Percentiles rank a stretch among this genome's conserved stretches.
These are phyloP conservation scores for Fragaria iinumae DNA, from an alignment of 306 rosid species.

Conservation along the genomic window DNA sequence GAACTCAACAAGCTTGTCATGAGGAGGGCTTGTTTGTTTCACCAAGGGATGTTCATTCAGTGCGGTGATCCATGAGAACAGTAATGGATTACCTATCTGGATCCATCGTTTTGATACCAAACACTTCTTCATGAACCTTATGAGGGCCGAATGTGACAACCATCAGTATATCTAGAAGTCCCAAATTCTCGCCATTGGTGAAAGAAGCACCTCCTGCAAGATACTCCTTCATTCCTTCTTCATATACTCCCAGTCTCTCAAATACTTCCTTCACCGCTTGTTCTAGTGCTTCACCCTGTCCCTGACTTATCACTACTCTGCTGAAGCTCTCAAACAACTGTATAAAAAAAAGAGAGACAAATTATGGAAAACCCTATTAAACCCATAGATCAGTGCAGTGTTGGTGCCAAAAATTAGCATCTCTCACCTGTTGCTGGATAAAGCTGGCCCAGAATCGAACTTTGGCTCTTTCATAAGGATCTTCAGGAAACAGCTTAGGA, in stretches of 20 bases:
- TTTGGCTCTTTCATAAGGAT: conserved; percentile 25
- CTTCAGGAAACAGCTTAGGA: conserved; percentile 26
- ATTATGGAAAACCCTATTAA: not conserved
- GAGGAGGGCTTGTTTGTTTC: conserved; percentile 20
- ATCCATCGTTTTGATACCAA: conserved; percentile 28
- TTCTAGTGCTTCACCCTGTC: conserved; percentile 32
- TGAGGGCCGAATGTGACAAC: conserved; percentile 18
- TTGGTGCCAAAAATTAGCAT: not conserved
- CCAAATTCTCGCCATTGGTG: conserved; percentile 15
- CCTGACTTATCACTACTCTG: not conserved
- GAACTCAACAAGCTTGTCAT: conserved; percentile 21
- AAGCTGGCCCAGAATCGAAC: conserved; percentile 34
- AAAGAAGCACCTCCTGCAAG: conserved; percentile 7
- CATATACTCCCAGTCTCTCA: conserved; percentile 19
- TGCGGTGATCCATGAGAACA: conserved; percentile 19
- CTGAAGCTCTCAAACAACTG: conserved; percentile 25
- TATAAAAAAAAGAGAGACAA: not conserved
- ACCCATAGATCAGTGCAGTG: not conserved
- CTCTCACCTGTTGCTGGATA: conserved; percentile 32
- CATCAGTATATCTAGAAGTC: conserved; percentile 26
- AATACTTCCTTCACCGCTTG: conserved; percentile 17
- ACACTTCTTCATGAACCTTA: conserved; percentile 27
- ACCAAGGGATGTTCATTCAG: conserved; percentile 19
- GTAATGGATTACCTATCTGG: conserved; percentile 20
- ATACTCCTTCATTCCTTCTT: conserved; percentile 27